Base-by-base conservation (phyloP, 495 filamentous ascomycete genomes). In the Neurospora sp. region DNA sequence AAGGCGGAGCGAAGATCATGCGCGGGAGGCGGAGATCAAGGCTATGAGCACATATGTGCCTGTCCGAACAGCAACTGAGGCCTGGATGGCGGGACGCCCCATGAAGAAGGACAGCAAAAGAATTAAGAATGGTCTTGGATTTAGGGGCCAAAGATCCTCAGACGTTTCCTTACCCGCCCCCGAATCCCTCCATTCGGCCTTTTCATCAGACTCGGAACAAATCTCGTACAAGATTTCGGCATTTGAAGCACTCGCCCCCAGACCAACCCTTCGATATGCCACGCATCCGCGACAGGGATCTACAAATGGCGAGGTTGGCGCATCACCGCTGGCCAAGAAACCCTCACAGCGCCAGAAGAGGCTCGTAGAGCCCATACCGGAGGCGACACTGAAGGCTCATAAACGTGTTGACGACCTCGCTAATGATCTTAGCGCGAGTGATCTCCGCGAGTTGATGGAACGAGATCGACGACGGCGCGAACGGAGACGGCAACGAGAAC, bases 21-120 rank as follows among this genome's bases (percentile, higher is more conserved):
- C 88, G 70, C 87, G 94, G 20, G 94, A 96, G 79, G 92, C 91
- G 71, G 93, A 97, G 82, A 93, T 97, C 75, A 90, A 89, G 73
- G 87, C 92, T n/a, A 91, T 97, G 90, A 91, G 90, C 53, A 89
- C 89, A 39, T 87, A 93, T 31, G 78, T 89, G 65, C 90, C 91
- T 45, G 85, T 86, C 37, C 89, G 91, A 48, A 83, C 88, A 3
- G 85, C 86, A 12, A 83, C 87, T 12, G 85, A 88, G 22, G 78
- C 82, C 8, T 87, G 85, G 77, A 85, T 77, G 38, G 75, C 79
- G 8, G 82, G 82, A 3, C 82, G 86, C 53, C 85, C 88, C 8
- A 80, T 89, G 74, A 88, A 88, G 75, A 86, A 87, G 71, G 91
- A 94, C 65, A 90, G 87, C 77, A 89, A 86, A 73, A 89, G 88